Percentiles rank a stretch among this genome's conserved stretches.
phyloP scores from a whole-genome alignment of 1,284 basidiomycete species.

The Tilletia setariae region DNA sequence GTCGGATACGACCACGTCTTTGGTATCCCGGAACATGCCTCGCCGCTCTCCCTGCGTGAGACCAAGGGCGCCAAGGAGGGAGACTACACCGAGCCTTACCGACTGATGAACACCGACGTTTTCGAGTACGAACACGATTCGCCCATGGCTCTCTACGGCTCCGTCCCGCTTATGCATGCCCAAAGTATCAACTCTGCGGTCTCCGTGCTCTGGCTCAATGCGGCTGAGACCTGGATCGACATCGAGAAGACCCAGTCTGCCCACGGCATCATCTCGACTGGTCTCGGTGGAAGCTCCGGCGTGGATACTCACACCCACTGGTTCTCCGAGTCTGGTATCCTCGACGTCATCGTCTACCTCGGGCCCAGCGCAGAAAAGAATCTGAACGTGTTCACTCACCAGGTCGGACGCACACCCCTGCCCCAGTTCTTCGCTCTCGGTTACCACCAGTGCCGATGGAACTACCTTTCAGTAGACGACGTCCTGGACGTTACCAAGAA shows the following conservation, averaged over 20 bases:
- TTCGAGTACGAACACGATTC: conserved; percentile 94
- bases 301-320: conserved; percentile 66
- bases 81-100: conserved; percentile 72
- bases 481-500: conserved; percentile 78
- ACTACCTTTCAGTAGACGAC: conserved; percentile 88
- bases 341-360: conserved; percentile 89
- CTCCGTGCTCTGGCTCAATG: conserved; percentile 84
- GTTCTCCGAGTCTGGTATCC: conserved; percentile 92
- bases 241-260: conserved; percentile 58
- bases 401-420: conserved; percentile 81
- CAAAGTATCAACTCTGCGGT: conserved; percentile 68
- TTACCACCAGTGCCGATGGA: conserved; percentile 98
- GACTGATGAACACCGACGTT: conserved; percentile 92
- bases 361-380: conserved; percentile 77
- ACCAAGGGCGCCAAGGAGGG: conserved; percentile 40
- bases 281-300: conserved; percentile 19
- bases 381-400: conserved; percentile 76
- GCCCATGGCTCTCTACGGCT: conserved; percentile 71
- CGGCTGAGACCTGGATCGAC: conserved; percentile 94
- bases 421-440: conserved; percentile 88
- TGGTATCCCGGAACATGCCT: conserved; percentile 95
- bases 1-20: conserved; percentile 84
- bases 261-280: background rate
- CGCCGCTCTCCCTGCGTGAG: conserved; percentile 74
- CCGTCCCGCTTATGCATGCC: conserved; percentile 86